phyloP scores from a whole-genome alignment of 2,329 filamentous ascomycete species.

The Talaromyces islandicus region DNA sequence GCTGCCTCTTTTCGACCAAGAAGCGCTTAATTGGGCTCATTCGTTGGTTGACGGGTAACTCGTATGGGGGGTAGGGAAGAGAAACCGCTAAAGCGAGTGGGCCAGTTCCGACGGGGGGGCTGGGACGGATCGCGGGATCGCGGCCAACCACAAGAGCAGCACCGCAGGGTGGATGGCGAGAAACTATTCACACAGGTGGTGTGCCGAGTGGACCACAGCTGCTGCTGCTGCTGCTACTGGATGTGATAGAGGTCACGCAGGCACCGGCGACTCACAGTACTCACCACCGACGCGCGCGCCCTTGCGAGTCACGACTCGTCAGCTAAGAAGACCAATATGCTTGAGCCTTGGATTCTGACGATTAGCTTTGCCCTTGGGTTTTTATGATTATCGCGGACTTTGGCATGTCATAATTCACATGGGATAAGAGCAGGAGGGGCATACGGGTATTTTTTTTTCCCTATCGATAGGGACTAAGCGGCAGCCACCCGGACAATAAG shows the following conservation, averaged over 20 bases:
- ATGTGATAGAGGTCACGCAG: constrained; percentile 20
- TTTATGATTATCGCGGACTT: not conserved
- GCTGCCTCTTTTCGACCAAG: not conserved
- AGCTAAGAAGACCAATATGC: not conserved
- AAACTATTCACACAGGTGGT: not conserved
- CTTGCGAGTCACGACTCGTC: not conserved
- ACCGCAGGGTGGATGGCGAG: not conserved
- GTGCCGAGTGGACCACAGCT: constrained; percentile 9
- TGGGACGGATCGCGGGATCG: constrained; percentile 6
- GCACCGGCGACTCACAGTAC: constrained; percentile 19
- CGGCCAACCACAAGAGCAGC: constrained; percentile 10
- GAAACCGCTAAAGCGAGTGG: not conserved
- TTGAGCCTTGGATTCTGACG: not conserved
- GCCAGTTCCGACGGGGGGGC: constrained; percentile 1
- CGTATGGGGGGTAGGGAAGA: not conserved
- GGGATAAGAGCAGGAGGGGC: not conserved
- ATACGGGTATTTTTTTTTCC: not conserved
- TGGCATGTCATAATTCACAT: not conserved
- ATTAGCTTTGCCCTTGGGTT: not conserved
- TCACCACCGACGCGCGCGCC: not conserved
- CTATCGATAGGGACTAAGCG: not conserved
- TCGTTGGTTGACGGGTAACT: not conserved
- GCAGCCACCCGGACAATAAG: not conserved
- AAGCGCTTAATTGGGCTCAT: not conserved
- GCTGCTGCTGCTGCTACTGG: constrained; percentile 5